Evolutionary conservation across 139 green algal species (phyloP).

Genomic region (Chlamydomonas sp.): DNA sequence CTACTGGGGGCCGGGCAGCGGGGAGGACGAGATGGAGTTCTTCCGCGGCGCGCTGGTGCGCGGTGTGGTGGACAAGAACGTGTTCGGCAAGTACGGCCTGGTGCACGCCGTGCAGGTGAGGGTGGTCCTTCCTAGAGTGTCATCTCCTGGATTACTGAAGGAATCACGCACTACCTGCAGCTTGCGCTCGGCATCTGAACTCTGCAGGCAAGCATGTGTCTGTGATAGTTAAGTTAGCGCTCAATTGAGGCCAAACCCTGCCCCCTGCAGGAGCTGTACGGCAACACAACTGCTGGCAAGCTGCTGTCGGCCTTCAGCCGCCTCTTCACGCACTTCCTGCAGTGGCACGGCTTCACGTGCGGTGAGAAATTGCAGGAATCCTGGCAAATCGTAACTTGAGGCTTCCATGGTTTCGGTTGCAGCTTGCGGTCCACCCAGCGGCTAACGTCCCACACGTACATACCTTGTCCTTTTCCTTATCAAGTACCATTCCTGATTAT

Average conservation of each 20-base stretch:
- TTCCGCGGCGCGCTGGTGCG: conserved; percentile 67
- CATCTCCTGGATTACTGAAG: neutral
- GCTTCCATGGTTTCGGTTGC: neutral
- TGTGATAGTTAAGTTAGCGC: neutral
- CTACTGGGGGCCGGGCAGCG: conserved; percentile 82
- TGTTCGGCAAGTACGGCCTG: conserved; percentile 94
- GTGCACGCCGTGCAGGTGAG: conserved; percentile 84
- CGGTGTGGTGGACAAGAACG: conserved; percentile 94
- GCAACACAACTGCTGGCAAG: conserved; percentile 74
- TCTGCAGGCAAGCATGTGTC: neutral
- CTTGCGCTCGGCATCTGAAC: neutral
- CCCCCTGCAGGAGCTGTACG: conserved; percentile 91
- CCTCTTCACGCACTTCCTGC: conserved; percentile 91
- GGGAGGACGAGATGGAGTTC: conserved; percentile 79
- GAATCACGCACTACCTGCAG: neutral
- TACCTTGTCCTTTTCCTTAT: neutral
- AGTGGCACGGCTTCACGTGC: conserved; percentile 95
- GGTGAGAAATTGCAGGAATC: conserved; percentile 31
- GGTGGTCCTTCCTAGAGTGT: conserved; percentile 34
- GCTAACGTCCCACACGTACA: neutral
- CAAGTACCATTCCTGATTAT: neutral
- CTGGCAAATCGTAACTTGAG: neutral
- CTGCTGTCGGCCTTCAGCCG: conserved; percentile 86
- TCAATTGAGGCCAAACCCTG: neutral
- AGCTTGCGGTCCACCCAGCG: too few relatives aligned